These are phyloP conservation scores for Pythium periplocum DNA, from an alignment of 352 stramenopile genomes.

Conservation along the genomic window DNA sequence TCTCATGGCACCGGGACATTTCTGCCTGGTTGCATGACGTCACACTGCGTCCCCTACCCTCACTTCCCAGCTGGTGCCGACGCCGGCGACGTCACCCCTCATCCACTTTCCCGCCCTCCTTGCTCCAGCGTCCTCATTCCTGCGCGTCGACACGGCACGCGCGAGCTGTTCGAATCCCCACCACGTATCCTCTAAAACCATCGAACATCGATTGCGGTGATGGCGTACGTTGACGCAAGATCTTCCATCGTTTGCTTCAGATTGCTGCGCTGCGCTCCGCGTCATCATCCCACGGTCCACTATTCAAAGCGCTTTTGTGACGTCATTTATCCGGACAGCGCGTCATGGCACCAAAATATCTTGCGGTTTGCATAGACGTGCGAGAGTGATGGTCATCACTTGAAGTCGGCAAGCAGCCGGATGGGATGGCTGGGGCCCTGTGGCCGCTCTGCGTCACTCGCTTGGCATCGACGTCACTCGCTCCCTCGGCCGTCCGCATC, in stretches of 20 bases:
- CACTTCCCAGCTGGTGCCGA: no score
- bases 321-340: conserved; percentile 19
- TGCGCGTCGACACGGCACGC: no score
- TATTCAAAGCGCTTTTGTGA: conserved; percentile 21
- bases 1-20: no score
- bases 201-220: no score
- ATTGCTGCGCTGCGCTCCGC: background rate
- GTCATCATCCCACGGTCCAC: conserved; percentile 1
- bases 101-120: no score
- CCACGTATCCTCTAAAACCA: no score
- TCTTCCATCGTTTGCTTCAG: background rate
- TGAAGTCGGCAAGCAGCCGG: conserved; percentile 11
- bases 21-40: no score
- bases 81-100: no score
- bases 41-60: no score
- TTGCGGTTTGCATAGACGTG: conserved; percentile 13
- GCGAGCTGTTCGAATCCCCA: no score
- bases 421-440: background rate
- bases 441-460: background rate
- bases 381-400: conserved; percentile 21
- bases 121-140: no score
- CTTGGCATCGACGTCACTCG: conserved; percentile 3
- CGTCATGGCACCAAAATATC: conserved; percentile 12
- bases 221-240: no score
- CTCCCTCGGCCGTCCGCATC: conserved; percentile 1